phyloP scores from a whole-genome alignment of 139 green algal genomes.

The Ulvella scutata region DNA sequence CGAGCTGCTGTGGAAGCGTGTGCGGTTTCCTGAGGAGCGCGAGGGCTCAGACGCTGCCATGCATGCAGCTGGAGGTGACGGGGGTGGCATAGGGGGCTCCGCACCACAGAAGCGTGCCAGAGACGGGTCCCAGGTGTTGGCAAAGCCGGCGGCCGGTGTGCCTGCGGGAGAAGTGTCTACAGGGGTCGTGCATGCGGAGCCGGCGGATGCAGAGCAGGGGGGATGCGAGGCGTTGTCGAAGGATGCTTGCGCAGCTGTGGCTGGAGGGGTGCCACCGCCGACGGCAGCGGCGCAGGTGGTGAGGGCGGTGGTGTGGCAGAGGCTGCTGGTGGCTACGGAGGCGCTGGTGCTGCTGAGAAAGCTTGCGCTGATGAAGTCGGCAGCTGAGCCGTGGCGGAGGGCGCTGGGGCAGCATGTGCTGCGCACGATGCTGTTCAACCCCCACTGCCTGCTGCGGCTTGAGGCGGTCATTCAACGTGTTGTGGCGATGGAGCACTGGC shows the following conservation, averaged over 20 bases:
- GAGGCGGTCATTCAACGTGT: background rate
- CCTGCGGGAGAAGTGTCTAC: too few relatives aligned
- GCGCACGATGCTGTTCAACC: background rate
- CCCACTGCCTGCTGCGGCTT: background rate
- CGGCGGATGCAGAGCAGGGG: too few relatives aligned
- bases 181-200: too few relatives aligned
- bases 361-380: background rate
- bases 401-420: background rate
- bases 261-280: background rate
- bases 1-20: background rate
- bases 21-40: background rate
- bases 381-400: background rate
- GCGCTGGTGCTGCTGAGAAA: background rate
- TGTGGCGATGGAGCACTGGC: background rate
- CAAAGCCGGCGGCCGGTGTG: too few relatives aligned
- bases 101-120: too few relatives aligned
- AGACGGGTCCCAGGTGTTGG: too few relatives aligned
- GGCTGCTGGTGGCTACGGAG: background rate
- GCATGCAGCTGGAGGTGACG: too few relatives aligned
- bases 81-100: too few relatives aligned
- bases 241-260: background rate
- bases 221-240: too few relatives aligned
- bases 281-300: background rate
- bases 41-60: background rate
- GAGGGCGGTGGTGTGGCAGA: background rate